Conservation (phyloP, 1,284 basidiomycete genomes). For the Rhodotorula sp. region DNA sequence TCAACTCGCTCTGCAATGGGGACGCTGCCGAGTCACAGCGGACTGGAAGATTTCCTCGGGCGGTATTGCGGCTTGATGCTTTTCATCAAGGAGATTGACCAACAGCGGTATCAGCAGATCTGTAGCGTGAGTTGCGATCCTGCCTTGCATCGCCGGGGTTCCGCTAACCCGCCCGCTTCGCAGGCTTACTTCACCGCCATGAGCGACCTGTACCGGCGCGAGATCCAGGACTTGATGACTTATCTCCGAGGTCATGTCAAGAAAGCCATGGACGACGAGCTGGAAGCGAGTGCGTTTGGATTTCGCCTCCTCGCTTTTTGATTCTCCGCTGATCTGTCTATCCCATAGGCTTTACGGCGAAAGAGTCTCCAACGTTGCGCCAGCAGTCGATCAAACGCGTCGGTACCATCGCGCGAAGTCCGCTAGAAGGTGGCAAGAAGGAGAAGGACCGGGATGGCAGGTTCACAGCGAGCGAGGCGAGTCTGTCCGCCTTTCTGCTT, state of each 20-base stretch:
- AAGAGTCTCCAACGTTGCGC: constrained; percentile 28
- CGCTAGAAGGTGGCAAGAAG: constrained; percentile 50
- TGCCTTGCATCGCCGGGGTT: background rate
- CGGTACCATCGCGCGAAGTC: constrained; percentile 46
- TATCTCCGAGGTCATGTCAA: constrained; percentile 63
- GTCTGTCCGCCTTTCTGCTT: constrained; percentile 21
- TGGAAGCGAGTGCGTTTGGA: constrained; percentile 61
- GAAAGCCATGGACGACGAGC: constrained; percentile 66
- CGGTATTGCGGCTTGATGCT: constrained; percentile 86
- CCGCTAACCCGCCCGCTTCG: background rate
- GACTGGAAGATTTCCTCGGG: constrained; percentile 77
- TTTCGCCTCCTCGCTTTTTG: background rate
- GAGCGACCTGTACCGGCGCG: constrained; percentile 72
- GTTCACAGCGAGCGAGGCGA: constrained; percentile 65
- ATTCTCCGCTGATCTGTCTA: too few relatives aligned
- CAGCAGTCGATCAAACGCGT: constrained; percentile 54
- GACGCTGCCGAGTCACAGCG: constrained; percentile 61
- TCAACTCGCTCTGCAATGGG: constrained; percentile 22
- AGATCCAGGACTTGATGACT: constrained; percentile 71
- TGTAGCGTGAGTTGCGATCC: constrained; percentile 67
- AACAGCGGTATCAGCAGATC: constrained; percentile 73
- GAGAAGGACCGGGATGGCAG: constrained; percentile 57
- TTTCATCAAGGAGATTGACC: constrained; percentile 94
- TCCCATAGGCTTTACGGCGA: constrained; percentile 9
- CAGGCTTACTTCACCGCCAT: constrained; percentile 84